Base-by-base conservation (phyloP, 371 early-diverging fungal genomes). In the Quaeritorhiza haematococci region DNA sequence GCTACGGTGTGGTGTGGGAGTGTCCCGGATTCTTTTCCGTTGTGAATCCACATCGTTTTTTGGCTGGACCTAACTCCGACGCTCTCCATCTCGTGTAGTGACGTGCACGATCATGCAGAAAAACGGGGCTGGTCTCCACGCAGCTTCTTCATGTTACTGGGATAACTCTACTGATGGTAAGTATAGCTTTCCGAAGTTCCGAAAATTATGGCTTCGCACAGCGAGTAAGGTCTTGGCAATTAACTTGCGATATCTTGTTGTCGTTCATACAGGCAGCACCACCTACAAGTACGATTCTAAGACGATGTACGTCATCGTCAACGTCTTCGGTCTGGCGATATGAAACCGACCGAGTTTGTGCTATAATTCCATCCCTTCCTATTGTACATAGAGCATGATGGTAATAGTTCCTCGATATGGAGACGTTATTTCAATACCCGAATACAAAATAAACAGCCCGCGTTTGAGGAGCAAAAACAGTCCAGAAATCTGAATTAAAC, bases 71-170 rank as follows among this genome's bases (percentile, higher is more conserved):
- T 5, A 24, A 4, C 13, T 1, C 3, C 10, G 1, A n/a, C 33
- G 55, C 43, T 48, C 27, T 13, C 28, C n/a, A 17, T 52, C 21
- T 26, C 2, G 19, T 19, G 29, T 53, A 83, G 85, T 84, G 27
- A 86, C 83, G 10, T 86, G 85, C 62, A 79, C 84, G 6, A 84
- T 88, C 38, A 79, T 88, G 83, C 87, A 88, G 70, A 82, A 82
- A 60, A 87, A 78, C 53, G 85, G 89, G 21, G 85, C 85, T 42
- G 89, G 89, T 19, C 79, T 89, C 45, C 87, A 87, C 62, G 80
- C 81, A 26, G 86, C 86, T 17, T 84, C 83, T 29, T 79, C 83
- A 7, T 86, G 84, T 54, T 87, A 78, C 63, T 89, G 89, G 89
- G 87, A 89, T 56, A 80, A 76, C 54, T 69, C 80, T 34, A 79